Percentiles rank a stretch among this genome's conserved stretches.
These are phyloP conservation scores for Penicillium waksmanii DNA, from an alignment of 495 filamentous ascomycete genomes.

Conservation along the genomic window DNA sequence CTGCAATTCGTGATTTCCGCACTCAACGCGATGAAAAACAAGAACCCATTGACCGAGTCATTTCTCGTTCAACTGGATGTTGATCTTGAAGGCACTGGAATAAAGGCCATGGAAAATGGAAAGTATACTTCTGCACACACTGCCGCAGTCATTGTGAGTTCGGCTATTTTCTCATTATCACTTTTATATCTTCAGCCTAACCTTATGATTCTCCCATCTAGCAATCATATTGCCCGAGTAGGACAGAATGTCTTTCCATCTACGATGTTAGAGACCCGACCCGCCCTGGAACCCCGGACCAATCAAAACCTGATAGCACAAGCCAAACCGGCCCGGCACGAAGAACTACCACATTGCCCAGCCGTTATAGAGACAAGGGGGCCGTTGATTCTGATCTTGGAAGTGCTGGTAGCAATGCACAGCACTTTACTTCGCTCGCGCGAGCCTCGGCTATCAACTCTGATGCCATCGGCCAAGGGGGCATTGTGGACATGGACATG, in stretches of 20 bases:
- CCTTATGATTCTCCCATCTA: slow-evolving; percentile 12
- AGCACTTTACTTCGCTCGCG: slow-evolving; percentile 13
- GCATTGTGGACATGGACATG: slow-evolving; percentile 34
- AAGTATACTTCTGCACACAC: slow-evolving; percentile 10
- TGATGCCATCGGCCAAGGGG: slow-evolving; percentile 14
- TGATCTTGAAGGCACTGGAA: slow-evolving; percentile 73
- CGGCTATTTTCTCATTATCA: not conserved
- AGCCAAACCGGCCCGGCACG: slow-evolving; percentile 6
- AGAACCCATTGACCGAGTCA: slow-evolving; percentile 91
- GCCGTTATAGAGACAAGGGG: slow-evolving; percentile 24
- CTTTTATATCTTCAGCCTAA: not conserved
- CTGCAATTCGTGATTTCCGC: slow-evolving; percentile 87
- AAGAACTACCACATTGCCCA: slow-evolving; percentile 32
- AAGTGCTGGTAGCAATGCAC: slow-evolving; percentile 5
- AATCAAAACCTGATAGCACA: slow-evolving; percentile 8
- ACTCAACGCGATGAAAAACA: slow-evolving; percentile 83
- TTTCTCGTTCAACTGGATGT: slow-evolving; percentile 94
- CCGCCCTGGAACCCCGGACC: not conserved
- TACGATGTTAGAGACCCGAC: slow-evolving; percentile 21
- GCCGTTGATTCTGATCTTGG: not conserved
- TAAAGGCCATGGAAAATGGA: slow-evolving; percentile 27
- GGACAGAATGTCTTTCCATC: slow-evolving; percentile 16
- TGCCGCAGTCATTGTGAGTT: slow-evolving; percentile 23
- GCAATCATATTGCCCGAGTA: slow-evolving; percentile 17
- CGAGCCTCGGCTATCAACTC: slow-evolving; percentile 5